Base-by-base conservation (phyloP, 2,329 filamentous ascomycete species). In the Drechslerella dactyloides region DNA sequence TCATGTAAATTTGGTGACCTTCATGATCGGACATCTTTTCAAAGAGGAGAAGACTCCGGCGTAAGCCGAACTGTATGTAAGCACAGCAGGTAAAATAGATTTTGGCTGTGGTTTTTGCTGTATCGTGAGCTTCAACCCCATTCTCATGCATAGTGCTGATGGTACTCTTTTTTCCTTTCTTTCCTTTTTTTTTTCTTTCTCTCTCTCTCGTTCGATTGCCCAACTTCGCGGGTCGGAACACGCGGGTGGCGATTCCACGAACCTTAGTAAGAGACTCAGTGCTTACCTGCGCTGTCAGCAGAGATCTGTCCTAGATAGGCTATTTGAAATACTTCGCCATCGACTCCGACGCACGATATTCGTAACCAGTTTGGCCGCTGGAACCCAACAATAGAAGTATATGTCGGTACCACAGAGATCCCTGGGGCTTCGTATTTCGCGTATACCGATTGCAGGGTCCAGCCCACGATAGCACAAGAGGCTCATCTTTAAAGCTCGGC, bases 161-260 rank as follows among this genome's bases (percentile, higher is more conserved):
- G 40, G 11, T 23, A 17, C 40, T 42, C 23, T 54, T 42, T 37
- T n/a, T 15, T 15, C 11, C 17, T 15, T 60, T 33, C 50, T 35
- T 19, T 51, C 46, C 8, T 50, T 56, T 11, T 37, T 42, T 13
- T 24, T 37, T 24, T 48, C 11, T 35, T 35, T 51, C 46, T 51
- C 48, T 19, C 53, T 24, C 27, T 8, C 44, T 46, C 30, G 30
- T 23, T 8, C 8, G 8, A 8, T 33, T 62, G 58, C 54, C 60
- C 56, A 55, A 65, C 68, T 61, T 72, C 68, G 68, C 68, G 27
- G 40, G 68, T 72, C 68, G 68, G 68, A 72, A 72, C 56, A 72
- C 52, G 68, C 59, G 60, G 60, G 68, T 72, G 68, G 68, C 68
- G 64, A 72, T 57, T 59, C 51, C 21, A 54, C 54, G 42, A 53